A percentile compares a stretch with the other conserved stretches of the same genome.
Conservation (phyloP, 768 basidiomycete genomes). For the Trametes cubensis region DNA sequence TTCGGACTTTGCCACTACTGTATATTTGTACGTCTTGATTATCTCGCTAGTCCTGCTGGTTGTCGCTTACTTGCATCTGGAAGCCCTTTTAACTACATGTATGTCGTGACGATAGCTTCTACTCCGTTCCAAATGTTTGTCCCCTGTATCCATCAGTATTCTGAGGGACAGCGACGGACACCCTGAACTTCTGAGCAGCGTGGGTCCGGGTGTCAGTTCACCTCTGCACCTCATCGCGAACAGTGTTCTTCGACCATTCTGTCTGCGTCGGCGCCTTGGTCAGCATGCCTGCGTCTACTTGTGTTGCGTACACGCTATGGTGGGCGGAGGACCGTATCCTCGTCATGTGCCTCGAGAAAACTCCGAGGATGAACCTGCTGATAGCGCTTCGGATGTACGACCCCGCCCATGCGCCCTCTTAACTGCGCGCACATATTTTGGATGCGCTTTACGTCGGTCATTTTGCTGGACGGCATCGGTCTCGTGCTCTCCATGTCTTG, state of each 20-base stretch:
- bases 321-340: constrained; percentile 13
- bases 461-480: not conserved
- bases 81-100: not conserved
- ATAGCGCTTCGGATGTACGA: constrained; percentile 5
- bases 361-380: constrained; percentile 21
- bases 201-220: too few species aligned
- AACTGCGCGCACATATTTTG: constrained; percentile 12
- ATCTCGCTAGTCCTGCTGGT: not conserved
- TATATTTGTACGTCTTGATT: constrained; percentile 15
- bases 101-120: not conserved
- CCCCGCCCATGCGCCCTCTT: not conserved
- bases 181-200: too few species aligned
- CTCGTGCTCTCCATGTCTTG: constrained; percentile 3
- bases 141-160: too few species aligned
- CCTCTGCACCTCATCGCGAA: too few species aligned
- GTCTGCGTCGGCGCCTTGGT: too few species aligned
- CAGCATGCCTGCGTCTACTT: too few species aligned
- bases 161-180: too few species aligned
- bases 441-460: not conserved
- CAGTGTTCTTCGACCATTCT: too few species aligned
- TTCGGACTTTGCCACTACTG: constrained; percentile 1
- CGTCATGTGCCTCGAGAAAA: constrained; percentile 22
- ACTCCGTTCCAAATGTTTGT: too few species aligned
- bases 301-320: not conserved
- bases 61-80: not conserved